These are phyloP conservation scores for Elsinoe fawcettii DNA, from an alignment of 2,329 filamentous ascomycete genomes.

Conservation along the genomic window DNA sequence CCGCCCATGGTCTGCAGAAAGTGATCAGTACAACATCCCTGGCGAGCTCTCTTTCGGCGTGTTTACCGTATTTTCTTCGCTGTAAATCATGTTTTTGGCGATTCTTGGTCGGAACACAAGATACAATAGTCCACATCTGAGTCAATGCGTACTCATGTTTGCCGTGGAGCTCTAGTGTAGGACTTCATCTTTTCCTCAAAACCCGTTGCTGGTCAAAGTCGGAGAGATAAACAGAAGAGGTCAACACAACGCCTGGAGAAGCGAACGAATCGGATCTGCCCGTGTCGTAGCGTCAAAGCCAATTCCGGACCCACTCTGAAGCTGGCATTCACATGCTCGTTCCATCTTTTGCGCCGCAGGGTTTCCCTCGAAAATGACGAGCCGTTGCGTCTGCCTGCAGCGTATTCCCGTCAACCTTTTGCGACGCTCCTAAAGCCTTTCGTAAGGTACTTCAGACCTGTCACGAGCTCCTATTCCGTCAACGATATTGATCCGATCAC, in stretches of 20 bases:
- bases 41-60: not conserved
- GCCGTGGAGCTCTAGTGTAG: not conserved
- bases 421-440: not conserved
- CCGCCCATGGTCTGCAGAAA: conserved; percentile 16
- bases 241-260: conserved; percentile 9
- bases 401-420: conserved; percentile 5
- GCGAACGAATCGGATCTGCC: not conserved
- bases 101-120: conserved; percentile 5
- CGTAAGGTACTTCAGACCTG: conserved; percentile 1
- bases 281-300: not conserved
- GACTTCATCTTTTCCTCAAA: conserved; percentile 7
- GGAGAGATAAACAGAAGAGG: conserved; percentile 8
- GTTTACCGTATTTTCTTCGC: conserved; percentile 14
- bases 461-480: conserved; percentile 11
- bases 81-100: conserved; percentile 5
- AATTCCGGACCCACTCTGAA: not conserved
- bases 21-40: not conserved
- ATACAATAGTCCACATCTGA: conserved; percentile 4
- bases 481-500: not conserved
- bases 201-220: conserved; percentile 5
- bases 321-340: conserved; percentile 7
- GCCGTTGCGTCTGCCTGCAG: conserved; percentile 10
- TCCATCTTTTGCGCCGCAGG: not conserved
- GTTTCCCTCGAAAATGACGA: conserved; percentile 1
- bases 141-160: conserved; percentile 10